Conservation (phyloP, 768 basidiomycete genomes). For the Tricholoma furcatifolium region DNA sequence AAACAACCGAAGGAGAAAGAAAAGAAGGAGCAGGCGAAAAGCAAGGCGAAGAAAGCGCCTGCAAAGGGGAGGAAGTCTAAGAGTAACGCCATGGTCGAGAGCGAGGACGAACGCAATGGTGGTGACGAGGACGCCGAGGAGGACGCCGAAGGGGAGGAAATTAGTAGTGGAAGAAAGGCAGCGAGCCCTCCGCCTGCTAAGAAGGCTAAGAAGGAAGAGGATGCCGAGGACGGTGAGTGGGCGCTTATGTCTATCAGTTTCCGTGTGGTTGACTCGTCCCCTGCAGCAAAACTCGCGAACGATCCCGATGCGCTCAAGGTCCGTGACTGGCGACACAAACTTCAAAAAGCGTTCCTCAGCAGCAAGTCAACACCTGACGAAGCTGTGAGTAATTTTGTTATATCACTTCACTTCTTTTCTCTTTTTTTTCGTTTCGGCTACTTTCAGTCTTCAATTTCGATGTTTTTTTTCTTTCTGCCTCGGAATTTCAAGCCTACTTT, state of each 20-base stretch:
- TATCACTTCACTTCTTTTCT: not conserved
- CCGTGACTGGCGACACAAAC: slow-evolving; percentile 78
- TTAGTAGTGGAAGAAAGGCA: slow-evolving; percentile 43
- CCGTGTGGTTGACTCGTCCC: not conserved
- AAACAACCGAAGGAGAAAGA: slow-evolving; percentile 17
- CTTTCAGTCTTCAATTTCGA: too few species aligned
- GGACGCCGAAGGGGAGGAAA: slow-evolving; percentile 44
- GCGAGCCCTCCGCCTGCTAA: slow-evolving; percentile 61
- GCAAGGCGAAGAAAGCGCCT: slow-evolving; percentile 44
- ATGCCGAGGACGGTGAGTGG: slow-evolving; percentile 60
- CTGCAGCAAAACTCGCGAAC: slow-evolving; percentile 29
- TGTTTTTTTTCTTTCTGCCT: too few species aligned
- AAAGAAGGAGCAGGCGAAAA: not conserved
- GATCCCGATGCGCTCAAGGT: slow-evolving; percentile 70
- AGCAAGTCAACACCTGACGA: slow-evolving; percentile 16
- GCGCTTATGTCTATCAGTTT: slow-evolving; percentile 3
- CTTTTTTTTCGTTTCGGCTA: not conserved
- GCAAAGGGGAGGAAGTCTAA: slow-evolving; percentile 40
- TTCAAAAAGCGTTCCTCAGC: slow-evolving; percentile 68
- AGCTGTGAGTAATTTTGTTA: slow-evolving; percentile 9
- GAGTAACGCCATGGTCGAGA: slow-evolving; percentile 59
- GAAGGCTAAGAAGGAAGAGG: slow-evolving; percentile 56
- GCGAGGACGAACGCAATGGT: slow-evolving; percentile 59
- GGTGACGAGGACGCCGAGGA: slow-evolving; percentile 48
- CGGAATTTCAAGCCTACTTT: too few species aligned